Base-by-base conservation (phyloP, 2,329 filamentous ascomycete genomes). In the Apiospora arundinis region DNA sequence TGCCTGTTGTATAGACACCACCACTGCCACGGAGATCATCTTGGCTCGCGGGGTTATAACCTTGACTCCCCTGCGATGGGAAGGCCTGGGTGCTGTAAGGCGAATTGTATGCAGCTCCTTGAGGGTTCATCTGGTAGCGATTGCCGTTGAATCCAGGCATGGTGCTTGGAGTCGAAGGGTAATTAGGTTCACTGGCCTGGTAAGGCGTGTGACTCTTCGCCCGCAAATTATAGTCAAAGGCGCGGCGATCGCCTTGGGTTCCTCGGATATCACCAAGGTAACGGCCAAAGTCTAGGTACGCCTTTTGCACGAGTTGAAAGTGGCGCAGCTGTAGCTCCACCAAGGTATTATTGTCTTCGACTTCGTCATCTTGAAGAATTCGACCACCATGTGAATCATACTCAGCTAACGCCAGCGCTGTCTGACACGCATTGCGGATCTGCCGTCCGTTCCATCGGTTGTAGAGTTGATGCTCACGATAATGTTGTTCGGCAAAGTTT, bases 391-490 rank as follows among this genome's bases (percentile, higher is more conserved):
- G 52, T 0, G 52, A 28, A 6, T 60, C 52, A 16, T 37, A 60
- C 16, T 60, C 52, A 28, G 52, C 52, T 7, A 60, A 18, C 76
- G 52, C 52, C 18, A 60, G 18, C 2, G 52, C 52, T 16, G 52
- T 81, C 72, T 81, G 80, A 75, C 82, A 82, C 2, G 80, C 81
- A 23, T 78, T 82, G 56, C 81, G 79, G 63, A 83, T 83, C 70
- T 83, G 81, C 16, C 81, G 77, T 9, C 81, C 81, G 65, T 82
- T 83, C 81, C 81, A 83, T 1, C 23, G 52, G 28, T 18, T 60
- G 18, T 4, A 37, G 7, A 3, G 5, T n/a, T n/a, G n/a, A 16
- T 60, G 18, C 1, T 21, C 28, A 0, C 52, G 52, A 25, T 7
- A 60, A 18, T 60, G 52, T 14, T 32, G 25, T 25, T 60, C 25